A percentile compares a stretch with the other conserved stretches of the same genome.
phyloP scores from a whole-genome alignment of 164 flowering plant species.

The Echeveria elegans region DNA sequence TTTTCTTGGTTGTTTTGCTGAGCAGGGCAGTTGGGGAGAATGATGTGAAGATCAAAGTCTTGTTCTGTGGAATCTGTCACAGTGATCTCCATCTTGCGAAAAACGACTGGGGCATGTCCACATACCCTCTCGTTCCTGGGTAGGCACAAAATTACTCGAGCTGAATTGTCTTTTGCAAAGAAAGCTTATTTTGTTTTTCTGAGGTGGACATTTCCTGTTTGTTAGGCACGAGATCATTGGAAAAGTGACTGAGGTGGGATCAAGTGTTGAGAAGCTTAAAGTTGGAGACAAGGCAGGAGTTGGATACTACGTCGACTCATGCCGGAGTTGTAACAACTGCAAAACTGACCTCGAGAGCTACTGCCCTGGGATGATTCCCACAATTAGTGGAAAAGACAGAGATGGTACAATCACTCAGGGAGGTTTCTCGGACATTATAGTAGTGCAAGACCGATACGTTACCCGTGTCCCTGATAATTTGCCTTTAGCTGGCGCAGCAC shows the following conservation, averaged over 20 bases:
- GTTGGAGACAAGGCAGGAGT: conserved; percentile 31
- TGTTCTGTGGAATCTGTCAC: conserved; percentile 52
- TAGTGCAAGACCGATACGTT: conserved; percentile 25
- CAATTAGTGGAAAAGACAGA: conserved; percentile 11
- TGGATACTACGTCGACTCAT: conserved; percentile 24
- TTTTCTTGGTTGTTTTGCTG: not conserved
- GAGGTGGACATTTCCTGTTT: not conserved
- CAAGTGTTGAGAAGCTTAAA: conserved; percentile 19
- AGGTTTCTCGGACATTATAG: conserved; percentile 27
- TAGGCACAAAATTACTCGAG: conserved; percentile 9
- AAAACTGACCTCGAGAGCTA: conserved; percentile 19
- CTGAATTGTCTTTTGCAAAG: too few species aligned
- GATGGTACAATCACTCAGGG: conserved; percentile 29
- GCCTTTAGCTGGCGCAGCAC: conserved; percentile 34
- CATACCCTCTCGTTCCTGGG: conserved; percentile 46
- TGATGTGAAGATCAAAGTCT: conserved; percentile 34
- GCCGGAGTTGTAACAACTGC: conserved; percentile 19
- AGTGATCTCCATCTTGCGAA: conserved; percentile 41
- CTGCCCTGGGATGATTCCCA: conserved; percentile 25
- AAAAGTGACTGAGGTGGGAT: conserved; percentile 25
- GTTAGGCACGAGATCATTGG: conserved; percentile 35
- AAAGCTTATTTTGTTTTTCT: too few species aligned
- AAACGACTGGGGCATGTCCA: conserved; percentile 36
- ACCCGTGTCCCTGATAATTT: conserved; percentile 35
- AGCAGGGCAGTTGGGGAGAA: conserved; percentile 29